A percentile compares a stretch with the other conserved stretches of the same genome.
Evolutionary conservation across 2,329 filamentous ascomycete genomes (phyloP).

Genomic region (Blastomyces emzantsi): DNA sequence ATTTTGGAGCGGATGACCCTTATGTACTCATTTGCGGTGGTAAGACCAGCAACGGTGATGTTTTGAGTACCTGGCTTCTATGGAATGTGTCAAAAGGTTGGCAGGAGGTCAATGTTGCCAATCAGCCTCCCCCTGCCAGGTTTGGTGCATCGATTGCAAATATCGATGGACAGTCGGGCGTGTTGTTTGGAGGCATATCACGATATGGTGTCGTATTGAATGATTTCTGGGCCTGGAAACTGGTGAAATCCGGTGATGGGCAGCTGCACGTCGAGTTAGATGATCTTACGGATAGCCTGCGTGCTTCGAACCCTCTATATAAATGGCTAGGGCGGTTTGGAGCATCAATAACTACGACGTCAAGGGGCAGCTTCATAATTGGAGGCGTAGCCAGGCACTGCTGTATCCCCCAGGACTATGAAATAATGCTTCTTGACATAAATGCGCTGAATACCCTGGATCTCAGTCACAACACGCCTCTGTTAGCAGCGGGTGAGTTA

Average conservation of each 20-base stretch:
- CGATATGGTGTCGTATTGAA: conserved; percentile 53
- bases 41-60: conserved; percentile 42
- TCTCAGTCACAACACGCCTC: conserved; percentile 17
- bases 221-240: conserved; percentile 57
- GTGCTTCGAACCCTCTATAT: conserved; percentile 21
- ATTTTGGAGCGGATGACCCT: conserved; percentile 29
- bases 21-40: conserved; percentile 54
- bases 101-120: conserved; percentile 35
- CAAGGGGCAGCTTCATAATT: conserved; percentile 41
- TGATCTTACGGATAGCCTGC: conserved; percentile 22
- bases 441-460: conserved; percentile 17
- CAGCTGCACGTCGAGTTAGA: conserved; percentile 20
- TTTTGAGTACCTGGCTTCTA: conserved; percentile 47
- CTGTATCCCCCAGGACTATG: conserved; percentile 38
- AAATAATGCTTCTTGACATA: conserved; percentile 42
- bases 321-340: conserved; percentile 40
- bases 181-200: conserved; percentile 64
- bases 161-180: conserved; percentile 43
- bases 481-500: conserved; percentile 24
- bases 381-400: conserved; percentile 42
- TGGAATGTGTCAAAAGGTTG: conserved; percentile 47
- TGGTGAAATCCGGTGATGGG: conserved; percentile 36
- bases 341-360: conserved; percentile 41
- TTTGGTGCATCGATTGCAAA: conserved; percentile 47
- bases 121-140: conserved; percentile 38